Conservation (phyloP, 139 green algal genomes). For the Chlorella sorokiniana region DNA sequence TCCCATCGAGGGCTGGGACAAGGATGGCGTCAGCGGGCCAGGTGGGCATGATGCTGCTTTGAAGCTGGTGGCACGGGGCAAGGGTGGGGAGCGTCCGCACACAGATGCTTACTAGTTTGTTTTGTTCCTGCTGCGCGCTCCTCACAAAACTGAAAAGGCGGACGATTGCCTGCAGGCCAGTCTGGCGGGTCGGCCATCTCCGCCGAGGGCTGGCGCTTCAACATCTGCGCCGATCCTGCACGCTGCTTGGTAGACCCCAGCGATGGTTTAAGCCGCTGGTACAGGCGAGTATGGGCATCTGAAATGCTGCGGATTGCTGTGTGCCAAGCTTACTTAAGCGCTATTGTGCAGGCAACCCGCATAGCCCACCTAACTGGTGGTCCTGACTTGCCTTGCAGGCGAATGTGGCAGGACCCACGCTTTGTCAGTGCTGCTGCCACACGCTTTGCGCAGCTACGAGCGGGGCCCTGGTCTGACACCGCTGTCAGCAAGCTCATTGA, state of each 20-base stretch:
- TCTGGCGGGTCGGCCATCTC: conserved; percentile 75
- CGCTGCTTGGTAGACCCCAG: conserved; percentile 39
- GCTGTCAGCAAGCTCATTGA: conserved; percentile 1
- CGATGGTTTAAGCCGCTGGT: conserved; percentile 41
- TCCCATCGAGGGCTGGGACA: conserved; percentile 66
- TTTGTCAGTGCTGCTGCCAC: conserved; percentile 18
- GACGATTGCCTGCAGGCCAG: conserved; percentile 3
- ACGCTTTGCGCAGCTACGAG: conserved; percentile 37
- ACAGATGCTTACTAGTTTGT: conserved; percentile 23
- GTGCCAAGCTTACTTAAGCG: not conserved
- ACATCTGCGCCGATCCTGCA: conserved; percentile 46
- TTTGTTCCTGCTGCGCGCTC: too few species aligned
- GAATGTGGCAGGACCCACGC: conserved; percentile 39
- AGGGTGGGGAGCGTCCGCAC: conserved; percentile 55
- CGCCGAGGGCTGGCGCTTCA: conserved; percentile 55
- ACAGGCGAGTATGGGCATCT: not conserved
- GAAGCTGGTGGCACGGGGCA: conserved; percentile 5
- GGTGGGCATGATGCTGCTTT: not conserved
- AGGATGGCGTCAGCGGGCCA: conserved; percentile 26
- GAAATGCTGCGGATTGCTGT: too few species aligned
- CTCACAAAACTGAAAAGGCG: not conserved
- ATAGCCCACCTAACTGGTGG: too few species aligned
- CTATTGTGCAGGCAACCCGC: too few species aligned
- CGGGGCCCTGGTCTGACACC: conserved; percentile 29
- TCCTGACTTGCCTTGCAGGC: too few species aligned